Conservation (phyloP, 352 stramenopile genomes). For the Globisporangium orthogonon region DNA sequence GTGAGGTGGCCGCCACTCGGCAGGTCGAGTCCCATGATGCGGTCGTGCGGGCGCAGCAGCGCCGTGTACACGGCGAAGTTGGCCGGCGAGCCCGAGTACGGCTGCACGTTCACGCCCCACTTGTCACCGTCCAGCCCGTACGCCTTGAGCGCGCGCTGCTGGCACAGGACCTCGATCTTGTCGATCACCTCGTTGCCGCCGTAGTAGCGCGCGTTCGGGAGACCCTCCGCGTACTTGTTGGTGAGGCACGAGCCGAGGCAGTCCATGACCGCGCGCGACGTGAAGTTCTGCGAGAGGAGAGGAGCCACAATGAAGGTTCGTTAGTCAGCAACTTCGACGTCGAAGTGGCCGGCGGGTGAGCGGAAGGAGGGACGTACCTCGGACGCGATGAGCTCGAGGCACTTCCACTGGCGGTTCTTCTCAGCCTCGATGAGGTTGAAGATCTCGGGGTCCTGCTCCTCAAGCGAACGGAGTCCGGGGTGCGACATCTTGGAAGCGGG, state of each 20-base stretch:
- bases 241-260: slow-evolving; percentile 97
- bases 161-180: slow-evolving; percentile 94
- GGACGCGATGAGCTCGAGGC: slow-evolving; percentile 98
- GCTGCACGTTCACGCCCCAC: slow-evolving; percentile 99
- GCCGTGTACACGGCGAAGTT: slow-evolving; percentile 99
- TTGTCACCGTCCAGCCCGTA: slow-evolving; percentile 91
- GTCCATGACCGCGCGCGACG: slow-evolving; percentile 97
- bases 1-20: slow-evolving; percentile 98
- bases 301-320: background rate
- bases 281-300: slow-evolving; percentile 89
- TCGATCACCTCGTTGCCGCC: slow-evolving; percentile 98
- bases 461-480: slow-evolving; percentile 73
- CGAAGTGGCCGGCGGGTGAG: slow-evolving; percentile 2
- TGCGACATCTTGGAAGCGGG: slow-evolving; percentile 36
- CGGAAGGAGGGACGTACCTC: slow-evolving; percentile 44
- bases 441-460: slow-evolving; percentile 95
- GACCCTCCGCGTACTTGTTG: slow-evolving; percentile 99
- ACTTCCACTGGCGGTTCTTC: slow-evolving; percentile 97
- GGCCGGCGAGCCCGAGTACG: slow-evolving; percentile 95
- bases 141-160: slow-evolving; percentile 90
- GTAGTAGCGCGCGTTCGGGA: slow-evolving; percentile 95
- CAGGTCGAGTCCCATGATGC: slow-evolving; percentile 99
- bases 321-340: slow-evolving; percentile 8
- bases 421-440: slow-evolving; percentile 99
- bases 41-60: slow-evolving; percentile 95